Evolutionary conservation across 2,329 filamentous ascomycete species (phyloP).

Genomic region (Parascedosporium putredinis): DNA sequence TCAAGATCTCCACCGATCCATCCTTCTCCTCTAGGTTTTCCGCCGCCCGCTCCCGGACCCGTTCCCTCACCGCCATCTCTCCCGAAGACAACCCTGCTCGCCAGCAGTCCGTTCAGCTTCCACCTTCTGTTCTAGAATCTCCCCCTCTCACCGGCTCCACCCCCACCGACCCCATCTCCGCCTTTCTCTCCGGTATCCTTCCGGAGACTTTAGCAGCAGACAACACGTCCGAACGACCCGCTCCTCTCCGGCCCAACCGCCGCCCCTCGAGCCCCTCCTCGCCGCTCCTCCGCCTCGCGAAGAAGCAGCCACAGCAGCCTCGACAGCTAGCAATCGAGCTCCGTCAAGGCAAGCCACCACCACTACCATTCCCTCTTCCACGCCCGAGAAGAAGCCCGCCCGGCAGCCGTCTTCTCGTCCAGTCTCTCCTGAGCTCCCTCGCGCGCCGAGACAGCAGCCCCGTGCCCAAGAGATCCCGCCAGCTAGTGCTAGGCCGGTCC

Average conservation of each 20-base stretch:
- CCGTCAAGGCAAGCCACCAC: conserved; percentile 20
- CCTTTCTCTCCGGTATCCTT: conserved; percentile 1
- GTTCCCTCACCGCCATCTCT: conserved; percentile 4
- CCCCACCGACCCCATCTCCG: no score
- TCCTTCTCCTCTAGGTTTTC: conserved; percentile 9
- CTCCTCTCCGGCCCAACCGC: conserved; percentile 2
- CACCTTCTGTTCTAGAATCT: not conserved
- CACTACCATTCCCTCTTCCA: conserved; percentile 2
- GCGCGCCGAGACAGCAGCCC: not conserved
- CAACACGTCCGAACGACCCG: conserved; percentile 7
- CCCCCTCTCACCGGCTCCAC: not conserved
- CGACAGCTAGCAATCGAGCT: conserved; percentile 39
- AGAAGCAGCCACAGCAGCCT: conserved; percentile 32
- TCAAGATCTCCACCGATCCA: conserved; percentile 10
- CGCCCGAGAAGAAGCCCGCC: conserved; percentile 3
- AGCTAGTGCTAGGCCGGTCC: conserved; percentile 5
- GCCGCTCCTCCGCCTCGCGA: conserved; percentile 4
- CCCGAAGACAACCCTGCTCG: conserved; percentile 5
- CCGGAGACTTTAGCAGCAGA: conserved; percentile 1
- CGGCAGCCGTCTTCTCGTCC: conserved; percentile 3
- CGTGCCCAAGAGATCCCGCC: conserved; percentile 1
- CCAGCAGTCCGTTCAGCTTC: not conserved
- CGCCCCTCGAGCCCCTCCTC: conserved; percentile 1
- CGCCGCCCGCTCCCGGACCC: conserved; percentile 2
- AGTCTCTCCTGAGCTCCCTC: conserved; percentile 6